Base-by-base conservation (phyloP, 257 asterid genomes). In the Lantana camara region DNA sequence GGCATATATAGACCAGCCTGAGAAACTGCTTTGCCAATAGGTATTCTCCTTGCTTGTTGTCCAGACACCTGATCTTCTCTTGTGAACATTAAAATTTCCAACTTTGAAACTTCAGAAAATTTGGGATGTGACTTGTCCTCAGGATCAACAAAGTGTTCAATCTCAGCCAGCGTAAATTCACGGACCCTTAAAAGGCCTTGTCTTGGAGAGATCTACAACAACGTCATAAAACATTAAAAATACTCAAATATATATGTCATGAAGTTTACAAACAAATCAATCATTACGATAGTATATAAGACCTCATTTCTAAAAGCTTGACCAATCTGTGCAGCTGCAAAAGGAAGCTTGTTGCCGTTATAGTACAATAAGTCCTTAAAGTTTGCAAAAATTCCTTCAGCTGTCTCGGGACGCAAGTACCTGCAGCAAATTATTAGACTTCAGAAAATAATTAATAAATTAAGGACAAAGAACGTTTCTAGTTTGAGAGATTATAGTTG, bases 291-390 rank as follows among this genome's bases (percentile, higher is more conserved):
- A 62, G 57, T 5, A 49, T 29, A 49, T 8, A 1, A 38, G 12
- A 87, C 95, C 93, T 87, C 96, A 53, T 87, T 87, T 48, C 96
- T 68, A 46, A 82, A 87, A 75, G 92, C 95, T 75, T 84, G 95
- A 37, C 95, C 95, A 73, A 87, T 87, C 72, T 84, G 95, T 50
- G 95, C 96, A 55, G 93, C 93, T 13, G 90, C 96, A 79, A 87
- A 84, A 35, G 95, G 92, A 57, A 87, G 85, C 75, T 82, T 87
- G 74, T 73, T 79, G 45, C 92, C 88, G 34, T 84, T 87, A 76
- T 79, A 82, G 70, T 82, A 68, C 66, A 84, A 87, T 46, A 87
- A 73, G 67, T 87, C 90, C 77, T 77, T 88, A 63, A 88, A 88
- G 78, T 88, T 83, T 52, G 85, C 96, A 76, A 88, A 88, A 20